Evolutionary conservation across 371 early-diverging fungal species (phyloP), one percentile per base, ranked within the genome.

Genomic region (Phascolomyces articulosus): DNA sequence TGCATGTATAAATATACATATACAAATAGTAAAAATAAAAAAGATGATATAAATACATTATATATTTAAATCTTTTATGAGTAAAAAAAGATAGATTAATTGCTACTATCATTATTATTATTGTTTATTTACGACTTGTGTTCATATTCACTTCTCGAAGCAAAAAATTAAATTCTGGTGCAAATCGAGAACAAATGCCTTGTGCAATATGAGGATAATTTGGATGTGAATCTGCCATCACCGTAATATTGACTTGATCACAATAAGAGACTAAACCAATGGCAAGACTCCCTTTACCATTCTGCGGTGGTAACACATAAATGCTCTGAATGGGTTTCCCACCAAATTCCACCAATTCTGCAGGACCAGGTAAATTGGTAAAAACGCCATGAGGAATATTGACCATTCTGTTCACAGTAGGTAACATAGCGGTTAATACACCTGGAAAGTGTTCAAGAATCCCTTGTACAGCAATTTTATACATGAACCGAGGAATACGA

Each of bases 321-420:
- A 67, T 73, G 23, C 66, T 68, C 23, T 59, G 38, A 34, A 78
- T 70, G 23, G 58, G 56, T 60, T 72, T 68, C 2, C 72, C 76
- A 24, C 74, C 80, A 70, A 75, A 80, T 18, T 59, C 23, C 24
- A 78, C 65, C 2, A 74, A 68, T 7, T 63, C 48, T 0, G 65
- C 63, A 16, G 78, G 74, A 8, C 76, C 80, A 29, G 72, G 69
- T 0, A 78, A 56, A 40, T 79, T 77, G n/a, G 77, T 77, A 58
- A 79, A 67, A 0, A 79, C 71, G 3, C 67, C 79, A 56, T 76
- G 79, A 13, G 67, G 64, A 15, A 73, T 63, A 60, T 68, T 66
- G 7, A 64, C 58, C 9, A 59, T 20, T 2, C 66, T 41, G 6
- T 68, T 40, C 23, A 65, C 31, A 0, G 34, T 44, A 1, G 59